Percentiles rank a stretch among this genome's conserved stretches.
These are phyloP conservation scores for Ormosia semicastrata DNA, from an alignment of 306 rosid species.

Conservation along the genomic window DNA sequence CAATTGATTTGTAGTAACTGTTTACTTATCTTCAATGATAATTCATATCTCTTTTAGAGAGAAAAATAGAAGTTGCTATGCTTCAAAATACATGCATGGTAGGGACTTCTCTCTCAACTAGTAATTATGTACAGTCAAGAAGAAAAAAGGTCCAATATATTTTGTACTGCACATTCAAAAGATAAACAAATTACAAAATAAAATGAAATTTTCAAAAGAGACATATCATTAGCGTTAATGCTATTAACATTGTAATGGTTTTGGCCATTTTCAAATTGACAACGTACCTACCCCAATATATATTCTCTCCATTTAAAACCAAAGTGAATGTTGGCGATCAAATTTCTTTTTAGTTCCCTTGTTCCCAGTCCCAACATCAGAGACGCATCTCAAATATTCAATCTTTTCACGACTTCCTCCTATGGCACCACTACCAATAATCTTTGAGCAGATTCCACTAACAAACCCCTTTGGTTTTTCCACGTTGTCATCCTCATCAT, in stretches of 20 bases:
- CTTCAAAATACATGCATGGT: neutral
- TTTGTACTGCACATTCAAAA: neutral
- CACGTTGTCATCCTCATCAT: constrained; percentile 24
- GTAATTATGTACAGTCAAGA: neutral
- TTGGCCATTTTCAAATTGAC: neutral
- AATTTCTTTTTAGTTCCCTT: constrained; percentile 32
- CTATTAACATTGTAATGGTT: neutral
- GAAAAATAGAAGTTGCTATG: neutral
- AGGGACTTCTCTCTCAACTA: neutral
- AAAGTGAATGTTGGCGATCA: constrained; percentile 49
- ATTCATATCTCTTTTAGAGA: neutral
- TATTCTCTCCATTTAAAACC: constrained; percentile 31
- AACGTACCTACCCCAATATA: too few species aligned
- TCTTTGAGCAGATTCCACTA: constrained; percentile 51
- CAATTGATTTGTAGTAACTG: too few species aligned
- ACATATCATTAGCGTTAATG: neutral
- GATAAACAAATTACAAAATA: neutral
- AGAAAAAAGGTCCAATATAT: neutral
- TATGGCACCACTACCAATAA: constrained; percentile 9
- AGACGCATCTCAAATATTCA: constrained; percentile 43
- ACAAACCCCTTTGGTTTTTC: constrained; percentile 47
- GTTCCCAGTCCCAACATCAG: constrained; percentile 56
- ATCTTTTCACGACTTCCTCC: constrained; percentile 19
- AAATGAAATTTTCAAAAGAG: neutral
- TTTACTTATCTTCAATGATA: too few species aligned